Base-by-base conservation (phyloP, 345 rosid species). In the Populus pruinosa region DNA sequence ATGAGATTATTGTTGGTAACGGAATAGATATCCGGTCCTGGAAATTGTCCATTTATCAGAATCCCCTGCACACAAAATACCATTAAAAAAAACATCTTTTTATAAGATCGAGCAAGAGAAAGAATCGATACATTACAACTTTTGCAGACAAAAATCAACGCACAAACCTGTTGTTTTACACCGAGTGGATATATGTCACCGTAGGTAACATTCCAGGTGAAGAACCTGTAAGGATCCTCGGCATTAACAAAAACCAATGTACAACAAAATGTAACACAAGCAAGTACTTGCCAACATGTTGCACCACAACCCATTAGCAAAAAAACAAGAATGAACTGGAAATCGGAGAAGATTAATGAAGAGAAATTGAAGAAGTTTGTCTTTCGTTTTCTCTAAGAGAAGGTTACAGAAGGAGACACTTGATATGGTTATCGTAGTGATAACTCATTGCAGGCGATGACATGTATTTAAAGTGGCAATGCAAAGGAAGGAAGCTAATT, bases 121-220 rank as follows among this genome's bases (percentile, higher is more conserved):
- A 10, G 29, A 64, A 23, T 5, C 1, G n/a, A 16, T 11, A 39
- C 11, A 33, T 25, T 4, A 11, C 47, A 10, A 2, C 47, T 10
- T 43, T 43, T 2, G 47, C 47, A 43, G 13, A 2, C 13, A 56
- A 17, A 17, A 43, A 21, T 43, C 27, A 61, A 29, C 12, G 6
- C 1, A 29, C 80, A 49, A 39, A 91, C 93, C 93, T 87, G 91
- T 76, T 94, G 98, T 43, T 82, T 88, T 69, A 91, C 87, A 21
- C 97, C 98, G 16, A 94, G 92, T 2, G 97, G 98, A 75, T 74
- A 90, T 27, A 92, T 90, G 71, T 86, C 90, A 20, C 97, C 95
- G 69, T 92, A 92, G n/a, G 95, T 90, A 13, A 94, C 91, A 79
- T 87, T 94, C 97, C 97, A 94, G 77, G 84, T 85, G 72, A 81